Evolutionary conservation across 345 rosid genomes (phyloP), one percentile per base, ranked within the genome.

Genomic region (Leavenworthia alabamica): DNA sequence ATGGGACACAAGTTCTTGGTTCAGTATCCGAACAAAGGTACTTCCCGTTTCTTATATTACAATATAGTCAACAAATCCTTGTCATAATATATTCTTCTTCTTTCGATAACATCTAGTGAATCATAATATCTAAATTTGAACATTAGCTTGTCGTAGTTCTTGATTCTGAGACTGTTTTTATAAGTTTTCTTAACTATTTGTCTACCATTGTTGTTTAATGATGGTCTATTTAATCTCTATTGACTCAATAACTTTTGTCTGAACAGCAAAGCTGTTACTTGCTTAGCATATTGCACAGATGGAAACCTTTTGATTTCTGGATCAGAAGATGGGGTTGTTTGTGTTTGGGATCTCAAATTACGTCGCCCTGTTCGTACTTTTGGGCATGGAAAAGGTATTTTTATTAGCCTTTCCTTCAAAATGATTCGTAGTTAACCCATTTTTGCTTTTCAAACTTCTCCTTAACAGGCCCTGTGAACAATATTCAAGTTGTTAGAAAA

Each of bases 301-400:
- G 78, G 82, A 64, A 82, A 81, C 74, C 56, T 80, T 28, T 75
- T 89, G 75, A 77, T 92, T 17, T 81, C 88, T 64, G 96, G 94
- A 49, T 83, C 95, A 43, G 90, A 81, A 69, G 95, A 89, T 70
- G 98, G 98, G 48, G 33, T 71, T 61, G 64, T 92, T 73, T 72
- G 80, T 72, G 79, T 81, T 72, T 92, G 85, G 86, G 78, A 89
- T 54, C 77, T 82, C 43, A 75, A 49, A 68, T 73, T 70, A 31
- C 77, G 70, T 43, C 73, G 57, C 24, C 68, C 69, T 4, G 50
- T 86, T 46, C 90, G 84, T 24, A 79, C 80, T 66, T 73, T 89
- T 52, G 35, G 66, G 58, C 89, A 77, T 73, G 81, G 81, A 29
- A 85, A 81, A 86, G 81, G 97, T 92, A 73, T 57, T 19, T 48